phyloP scores from a whole-genome alignment of 257 asterid genomes.

The Salvia hispanica region DNA sequence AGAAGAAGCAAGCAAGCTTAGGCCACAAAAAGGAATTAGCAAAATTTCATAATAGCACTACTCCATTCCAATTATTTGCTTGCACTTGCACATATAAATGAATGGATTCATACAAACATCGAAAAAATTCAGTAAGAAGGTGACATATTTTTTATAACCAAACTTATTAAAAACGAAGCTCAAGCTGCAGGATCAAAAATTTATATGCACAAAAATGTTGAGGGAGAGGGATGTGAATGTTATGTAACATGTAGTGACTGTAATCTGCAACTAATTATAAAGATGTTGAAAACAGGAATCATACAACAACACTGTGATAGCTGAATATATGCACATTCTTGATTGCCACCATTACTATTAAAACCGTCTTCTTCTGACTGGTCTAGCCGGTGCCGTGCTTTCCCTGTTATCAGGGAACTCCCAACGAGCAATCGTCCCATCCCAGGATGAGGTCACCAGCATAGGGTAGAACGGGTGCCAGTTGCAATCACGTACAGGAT shows the following conservation, averaged over 20 bases:
- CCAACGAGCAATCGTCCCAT: constrained; percentile 79
- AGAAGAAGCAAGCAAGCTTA: too few relatives aligned
- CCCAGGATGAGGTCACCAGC: constrained; percentile 90
- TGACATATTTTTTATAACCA: too few relatives aligned
- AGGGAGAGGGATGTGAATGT: background rate
- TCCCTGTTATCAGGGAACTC: constrained; percentile 55
- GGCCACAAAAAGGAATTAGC: too few relatives aligned
- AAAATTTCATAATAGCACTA: too few relatives aligned
- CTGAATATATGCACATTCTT: background rate
- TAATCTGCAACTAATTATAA: constrained; percentile 11
- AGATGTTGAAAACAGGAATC: background rate
- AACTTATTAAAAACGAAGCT: background rate
- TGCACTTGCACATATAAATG: too few relatives aligned
- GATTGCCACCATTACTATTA: constrained; percentile 30
- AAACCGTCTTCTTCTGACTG: constrained; percentile 40
- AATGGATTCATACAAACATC: too few relatives aligned
- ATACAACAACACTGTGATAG: background rate
- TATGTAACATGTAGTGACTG: background rate
- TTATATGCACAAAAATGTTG: background rate
- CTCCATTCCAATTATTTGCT: too few relatives aligned
- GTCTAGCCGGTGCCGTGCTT: constrained; percentile 30
- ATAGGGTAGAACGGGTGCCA: constrained; percentile 90
- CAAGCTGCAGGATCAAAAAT: background rate
- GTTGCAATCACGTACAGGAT: constrained; percentile 80
- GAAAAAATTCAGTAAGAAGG: too few relatives aligned